A percentile compares a stretch with the other conserved stretches of the same genome.
Conservation (phyloP, 2,329 filamentous ascomycete genomes). For the Colletotrichum tamarilloi region DNA sequence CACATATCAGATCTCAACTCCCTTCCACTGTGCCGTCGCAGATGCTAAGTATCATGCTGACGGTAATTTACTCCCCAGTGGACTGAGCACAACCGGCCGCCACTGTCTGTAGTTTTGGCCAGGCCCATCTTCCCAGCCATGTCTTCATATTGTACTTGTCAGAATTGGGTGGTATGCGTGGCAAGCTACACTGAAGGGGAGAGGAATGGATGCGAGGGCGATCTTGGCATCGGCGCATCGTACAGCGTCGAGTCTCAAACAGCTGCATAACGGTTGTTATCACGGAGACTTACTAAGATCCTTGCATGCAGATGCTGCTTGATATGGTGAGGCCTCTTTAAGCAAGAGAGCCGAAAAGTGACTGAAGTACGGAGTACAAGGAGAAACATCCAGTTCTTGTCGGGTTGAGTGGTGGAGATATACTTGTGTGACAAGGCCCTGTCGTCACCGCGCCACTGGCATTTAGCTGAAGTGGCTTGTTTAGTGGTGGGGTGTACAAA, state of each 20-base stretch:
- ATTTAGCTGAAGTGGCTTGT: not conserved
- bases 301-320: not conserved
- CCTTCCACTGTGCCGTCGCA: not conserved
- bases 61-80: not conserved
- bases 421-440: not conserved
- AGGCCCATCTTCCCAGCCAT: not conserved
- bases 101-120: not conserved
- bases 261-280: not conserved
- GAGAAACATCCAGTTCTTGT: not conserved
- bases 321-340: not conserved
- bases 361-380: not conserved
- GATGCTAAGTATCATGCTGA: not conserved
- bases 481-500: too few species aligned
- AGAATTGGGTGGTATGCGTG: not conserved
- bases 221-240: not conserved
- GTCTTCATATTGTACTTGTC: not conserved
- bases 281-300: not conserved
- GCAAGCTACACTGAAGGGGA: not conserved
- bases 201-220: not conserved
- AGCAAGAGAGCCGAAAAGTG: not conserved
- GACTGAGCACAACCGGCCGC: not conserved
- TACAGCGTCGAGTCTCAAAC: not conserved
- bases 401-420: not conserved
- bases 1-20: not conserved
- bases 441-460: not conserved